phyloP scores from a whole-genome alignment of 2,329 filamentous ascomycete genomes.

The Beauveria medogensis region DNA sequence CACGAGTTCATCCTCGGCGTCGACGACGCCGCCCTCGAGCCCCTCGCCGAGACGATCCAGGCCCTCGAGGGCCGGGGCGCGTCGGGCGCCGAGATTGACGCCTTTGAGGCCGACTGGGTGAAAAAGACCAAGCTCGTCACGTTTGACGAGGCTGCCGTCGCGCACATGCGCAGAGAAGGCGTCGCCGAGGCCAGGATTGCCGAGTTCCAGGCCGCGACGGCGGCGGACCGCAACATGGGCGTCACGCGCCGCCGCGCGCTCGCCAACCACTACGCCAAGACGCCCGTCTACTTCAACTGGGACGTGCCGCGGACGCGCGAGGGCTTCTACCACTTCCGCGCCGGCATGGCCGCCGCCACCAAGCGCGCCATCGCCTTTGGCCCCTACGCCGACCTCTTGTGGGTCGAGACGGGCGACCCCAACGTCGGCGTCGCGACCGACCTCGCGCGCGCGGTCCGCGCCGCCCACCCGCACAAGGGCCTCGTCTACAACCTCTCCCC shows the following conservation, averaged over 20 bases:
- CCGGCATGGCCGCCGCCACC: slow-evolving; percentile 76
- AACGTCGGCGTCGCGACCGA: slow-evolving; percentile 66
- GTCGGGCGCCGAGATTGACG: slow-evolving; percentile 70
- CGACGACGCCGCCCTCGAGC: slow-evolving; percentile 62
- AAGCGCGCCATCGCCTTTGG: slow-evolving; percentile 90
- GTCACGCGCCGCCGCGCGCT: slow-evolving; percentile 69
- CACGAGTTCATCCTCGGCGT: slow-evolving; percentile 95
- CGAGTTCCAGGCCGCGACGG: slow-evolving; percentile 56
- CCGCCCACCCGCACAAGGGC: slow-evolving; percentile 66
- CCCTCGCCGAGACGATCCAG: slow-evolving; percentile 81
- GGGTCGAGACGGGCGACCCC: slow-evolving; percentile 93
- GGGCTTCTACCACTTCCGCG: slow-evolving; percentile 85
- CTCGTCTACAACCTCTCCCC: slow-evolving; percentile 95
- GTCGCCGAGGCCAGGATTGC: slow-evolving; percentile 56
- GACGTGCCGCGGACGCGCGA: slow-evolving; percentile 79
- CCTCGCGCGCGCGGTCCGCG: slow-evolving; percentile 70
- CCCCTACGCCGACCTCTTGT: slow-evolving; percentile 88
- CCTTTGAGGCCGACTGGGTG: slow-evolving; percentile 81
- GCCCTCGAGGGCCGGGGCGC: slow-evolving; percentile 80
- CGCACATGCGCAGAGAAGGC: slow-evolving; percentile 61
- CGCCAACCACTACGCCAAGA: slow-evolving; percentile 57
- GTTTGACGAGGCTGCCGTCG: slow-evolving; percentile 82
- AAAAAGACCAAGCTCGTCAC: slow-evolving; percentile 77
- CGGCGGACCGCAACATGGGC: slow-evolving; percentile 63
- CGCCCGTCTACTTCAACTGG: slow-evolving; percentile 24